phyloP scores from a whole-genome alignment of 805 yeast species.

The Candida easanensis region DNA sequence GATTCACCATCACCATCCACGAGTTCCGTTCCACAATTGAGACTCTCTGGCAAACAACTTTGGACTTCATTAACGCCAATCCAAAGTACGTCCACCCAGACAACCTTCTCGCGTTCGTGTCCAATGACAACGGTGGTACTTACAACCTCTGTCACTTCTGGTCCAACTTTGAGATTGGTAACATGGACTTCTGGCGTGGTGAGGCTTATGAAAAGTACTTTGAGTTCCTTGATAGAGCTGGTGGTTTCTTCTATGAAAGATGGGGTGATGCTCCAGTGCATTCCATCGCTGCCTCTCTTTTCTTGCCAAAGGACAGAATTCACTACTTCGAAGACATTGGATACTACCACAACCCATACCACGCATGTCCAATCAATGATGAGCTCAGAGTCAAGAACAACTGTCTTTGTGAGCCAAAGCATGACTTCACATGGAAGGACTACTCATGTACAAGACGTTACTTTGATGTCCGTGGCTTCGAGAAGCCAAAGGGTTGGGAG shows the following conservation, averaged over 20 bases:
- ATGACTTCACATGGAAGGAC: slow-evolving; percentile 74
- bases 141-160: slow-evolving; percentile 87
- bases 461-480: slow-evolving; percentile 50
- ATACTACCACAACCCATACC: slow-evolving; percentile 79
- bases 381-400: slow-evolving; percentile 53
- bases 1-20: slow-evolving; percentile 74
- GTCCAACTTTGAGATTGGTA: slow-evolving; percentile 86
- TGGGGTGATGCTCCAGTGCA: slow-evolving; percentile 97
- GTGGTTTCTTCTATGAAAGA: slow-evolving; percentile 92
- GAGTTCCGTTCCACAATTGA: slow-evolving; percentile 72
- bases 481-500: slow-evolving; percentile 73
- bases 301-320: slow-evolving; percentile 64
- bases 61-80: slow-evolving; percentile 53
- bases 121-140: slow-evolving; percentile 66
- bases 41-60: slow-evolving; percentile 73
- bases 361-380: slow-evolving; percentile 72
- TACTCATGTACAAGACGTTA: slow-evolving; percentile 71
- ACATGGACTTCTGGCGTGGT: slow-evolving; percentile 69
- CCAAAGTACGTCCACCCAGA: slow-evolving; percentile 58
- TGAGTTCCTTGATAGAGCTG: slow-evolving; percentile 69
- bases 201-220: slow-evolving; percentile 71
- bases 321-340: slow-evolving; percentile 87
- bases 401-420: slow-evolving; percentile 69
- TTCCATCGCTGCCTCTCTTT: slow-evolving; percentile 80
- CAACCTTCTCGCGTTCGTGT: slow-evolving; percentile 67